Base-by-base conservation (phyloP, 768 basidiomycete genomes). In the Phanerodontia chrysosporium region DNA sequence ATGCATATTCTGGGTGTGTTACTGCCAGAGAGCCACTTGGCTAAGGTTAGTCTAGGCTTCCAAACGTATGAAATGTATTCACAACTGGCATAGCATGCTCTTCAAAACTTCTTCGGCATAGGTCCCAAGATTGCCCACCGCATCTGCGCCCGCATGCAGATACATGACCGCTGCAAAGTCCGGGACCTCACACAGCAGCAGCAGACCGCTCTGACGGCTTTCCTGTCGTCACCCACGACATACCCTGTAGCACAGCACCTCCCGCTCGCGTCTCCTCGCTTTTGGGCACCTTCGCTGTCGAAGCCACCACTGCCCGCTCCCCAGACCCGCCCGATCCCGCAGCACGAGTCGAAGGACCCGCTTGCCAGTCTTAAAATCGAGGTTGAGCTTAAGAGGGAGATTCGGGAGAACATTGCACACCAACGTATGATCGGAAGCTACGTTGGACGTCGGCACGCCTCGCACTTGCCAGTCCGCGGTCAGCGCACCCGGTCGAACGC, bases 341-440 rank as follows among this genome's bases (percentile, higher is more conserved):
- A 61, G 32, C 56, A 57, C 32, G 64, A 57, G n/a, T 67, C 67
- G 6, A 61, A 62, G 24, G 95, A 97, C 72, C 80, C 83, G 0
- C 75, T 98, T 65, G 14, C 28, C 18, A 80, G 82, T 48, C 71
- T 98, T 63, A 87, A 84, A 76, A 88, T 97, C 60, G 96, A 98
- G 76, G 83, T 88, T 21, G 97, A 98, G 72, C 75, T 95, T 68
- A 83, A 80, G 71, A 82, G 89, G 66, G 81, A 86, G 70, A 80
- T 95, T 66, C 83, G 86, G 75, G 92, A 92, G 72, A 95, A 98
- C 71, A 95, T 99, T 71, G 86, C 84, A 5, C 95, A 97, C 75
- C 86, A 95, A 73, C 79, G 92, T 61, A 89, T 89, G 82, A 94
- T 98, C 73, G 96, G 96, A 49, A 93, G 89, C 65, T 95, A 96